phyloP scores from a whole-genome alignment of 2,329 filamentous ascomycete species.

The Aspergillus calidoustus region DNA sequence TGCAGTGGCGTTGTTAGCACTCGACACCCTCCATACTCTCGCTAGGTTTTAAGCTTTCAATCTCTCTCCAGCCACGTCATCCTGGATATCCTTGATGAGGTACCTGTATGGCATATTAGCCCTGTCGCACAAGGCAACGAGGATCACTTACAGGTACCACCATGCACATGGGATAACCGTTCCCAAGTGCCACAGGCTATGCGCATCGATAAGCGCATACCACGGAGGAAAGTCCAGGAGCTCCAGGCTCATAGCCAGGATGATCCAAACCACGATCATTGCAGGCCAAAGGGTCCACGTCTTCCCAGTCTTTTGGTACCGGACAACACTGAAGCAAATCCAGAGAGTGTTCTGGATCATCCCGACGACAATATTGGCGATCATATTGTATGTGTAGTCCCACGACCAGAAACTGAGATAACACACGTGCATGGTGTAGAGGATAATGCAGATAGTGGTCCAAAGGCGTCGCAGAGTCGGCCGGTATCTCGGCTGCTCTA shows the following conservation, averaged over 20 bases:
- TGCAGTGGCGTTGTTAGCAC: not conserved
- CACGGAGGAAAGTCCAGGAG: conserved; percentile 90
- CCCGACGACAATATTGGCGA: conserved; percentile 84
- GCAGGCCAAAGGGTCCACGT: conserved; percentile 89
- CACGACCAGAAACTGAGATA: conserved; percentile 86
- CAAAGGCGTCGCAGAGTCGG: conserved; percentile 69
- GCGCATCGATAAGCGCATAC: conserved; percentile 83
- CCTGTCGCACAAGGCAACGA: conserved; percentile 4
- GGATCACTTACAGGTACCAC: conserved; percentile 85
- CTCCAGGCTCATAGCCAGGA: conserved; percentile 93
- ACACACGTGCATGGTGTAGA: conserved; percentile 77
- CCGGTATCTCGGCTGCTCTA: conserved; percentile 51
- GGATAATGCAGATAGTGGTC: conserved; percentile 70
- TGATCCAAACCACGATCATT: conserved; percentile 87
- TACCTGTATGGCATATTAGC: conserved; percentile 64
- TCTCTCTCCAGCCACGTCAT: conserved; percentile 75
- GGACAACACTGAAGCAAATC: conserved; percentile 78
- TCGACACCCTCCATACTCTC: not conserved
- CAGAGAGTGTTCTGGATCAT: conserved; percentile 81
- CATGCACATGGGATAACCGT: conserved; percentile 86
- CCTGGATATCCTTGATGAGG: conserved; percentile 79
- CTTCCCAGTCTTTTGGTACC: conserved; percentile 69
- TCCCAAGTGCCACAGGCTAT: conserved; percentile 93
- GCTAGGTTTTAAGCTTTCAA: conserved; percentile 64
- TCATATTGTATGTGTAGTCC: conserved; percentile 99